Evolutionary conservation across 768 basidiomycete genomes (phyloP).

Genomic region (Rhodosporidiobolus odoratus): DNA sequence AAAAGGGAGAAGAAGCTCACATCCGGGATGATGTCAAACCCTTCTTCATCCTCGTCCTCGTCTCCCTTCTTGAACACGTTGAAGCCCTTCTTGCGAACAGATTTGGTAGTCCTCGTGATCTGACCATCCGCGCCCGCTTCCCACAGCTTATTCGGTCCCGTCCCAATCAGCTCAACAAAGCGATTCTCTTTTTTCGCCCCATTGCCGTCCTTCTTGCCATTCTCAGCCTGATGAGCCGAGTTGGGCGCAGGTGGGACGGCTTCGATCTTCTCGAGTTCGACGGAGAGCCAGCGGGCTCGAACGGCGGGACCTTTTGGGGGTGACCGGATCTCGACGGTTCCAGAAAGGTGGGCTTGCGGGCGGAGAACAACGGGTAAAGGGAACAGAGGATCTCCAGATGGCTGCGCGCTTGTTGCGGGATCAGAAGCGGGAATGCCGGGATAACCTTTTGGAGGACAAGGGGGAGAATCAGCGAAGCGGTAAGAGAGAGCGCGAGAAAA

Average conservation of each 20-base stretch:
- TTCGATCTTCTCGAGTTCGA: slow-evolving; percentile 88
- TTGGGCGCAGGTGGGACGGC: slow-evolving; percentile 54
- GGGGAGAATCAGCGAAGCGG: no score
- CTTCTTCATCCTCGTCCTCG: slow-evolving; percentile 21
- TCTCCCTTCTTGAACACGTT: not conserved
- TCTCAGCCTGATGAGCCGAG: not conserved
- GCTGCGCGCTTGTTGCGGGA: slow-evolving; percentile 1
- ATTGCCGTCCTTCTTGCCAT: not conserved
- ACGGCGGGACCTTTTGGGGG: slow-evolving; percentile 58
- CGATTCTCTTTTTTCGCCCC: not conserved
- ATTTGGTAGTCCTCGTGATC: no score
- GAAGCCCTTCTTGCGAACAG: slow-evolving; percentile 10
- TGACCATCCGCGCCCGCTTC: slow-evolving; percentile 48
- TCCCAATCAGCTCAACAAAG: slow-evolving; percentile 64
- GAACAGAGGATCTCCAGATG: slow-evolving; percentile 12
- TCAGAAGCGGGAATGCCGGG: slow-evolving; percentile 68
- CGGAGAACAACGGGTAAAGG: slow-evolving; percentile 32
- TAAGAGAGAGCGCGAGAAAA: no score
- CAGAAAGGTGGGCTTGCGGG: slow-evolving; percentile 20
- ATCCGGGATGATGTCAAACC: slow-evolving; percentile 30
- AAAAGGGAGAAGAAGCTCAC: slow-evolving; percentile 3
- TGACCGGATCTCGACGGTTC: slow-evolving; percentile 73
- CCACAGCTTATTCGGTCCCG: slow-evolving; percentile 79
- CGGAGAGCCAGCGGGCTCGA: slow-evolving; percentile 85
- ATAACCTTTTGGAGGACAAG: no score